These are phyloP conservation scores for Eutrema heterophyllum DNA, from an alignment of 345 rosid species.

Conservation along the genomic window DNA sequence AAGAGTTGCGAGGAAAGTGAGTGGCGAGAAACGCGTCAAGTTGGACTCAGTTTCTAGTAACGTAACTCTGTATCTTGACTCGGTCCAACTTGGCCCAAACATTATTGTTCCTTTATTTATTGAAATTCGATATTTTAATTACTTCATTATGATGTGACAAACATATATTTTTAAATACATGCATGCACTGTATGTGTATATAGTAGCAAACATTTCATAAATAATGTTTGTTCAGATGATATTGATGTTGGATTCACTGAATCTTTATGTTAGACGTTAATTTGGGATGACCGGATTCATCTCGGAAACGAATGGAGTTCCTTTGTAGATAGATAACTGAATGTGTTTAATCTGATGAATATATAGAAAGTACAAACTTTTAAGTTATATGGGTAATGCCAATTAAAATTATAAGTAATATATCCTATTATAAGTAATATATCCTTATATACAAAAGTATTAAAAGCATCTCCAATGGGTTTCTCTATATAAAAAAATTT, in stretches of 20 bases:
- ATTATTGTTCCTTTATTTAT: neutral
- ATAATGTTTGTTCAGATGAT: conserved; percentile 1
- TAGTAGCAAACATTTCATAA: neutral
- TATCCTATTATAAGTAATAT: too few species aligned
- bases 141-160: neutral
- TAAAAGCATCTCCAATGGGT: too few species aligned
- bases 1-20: conserved; percentile 21
- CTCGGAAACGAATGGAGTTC: too few species aligned
- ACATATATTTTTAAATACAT: neutral
- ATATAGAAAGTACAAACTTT: too few species aligned
- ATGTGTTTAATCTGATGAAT: too few species aligned
- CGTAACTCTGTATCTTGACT: neutral
- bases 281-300: too few species aligned
- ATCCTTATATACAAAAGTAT: too few species aligned
- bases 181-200: neutral
- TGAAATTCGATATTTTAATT: neutral
- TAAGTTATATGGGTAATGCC: too few species aligned
- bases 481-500: too few species aligned
- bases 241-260: neutral
- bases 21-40: conserved; percentile 9
- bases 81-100: conserved; percentile 12
- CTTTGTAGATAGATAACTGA: too few species aligned
- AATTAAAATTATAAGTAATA: too few species aligned
- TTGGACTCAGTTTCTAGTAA: conserved; percentile 4
- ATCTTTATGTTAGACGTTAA: too few species aligned